These are phyloP conservation scores for Sutorius eximius DNA, from an alignment of 1,284 basidiomycete genomes.

Conservation along the genomic window DNA sequence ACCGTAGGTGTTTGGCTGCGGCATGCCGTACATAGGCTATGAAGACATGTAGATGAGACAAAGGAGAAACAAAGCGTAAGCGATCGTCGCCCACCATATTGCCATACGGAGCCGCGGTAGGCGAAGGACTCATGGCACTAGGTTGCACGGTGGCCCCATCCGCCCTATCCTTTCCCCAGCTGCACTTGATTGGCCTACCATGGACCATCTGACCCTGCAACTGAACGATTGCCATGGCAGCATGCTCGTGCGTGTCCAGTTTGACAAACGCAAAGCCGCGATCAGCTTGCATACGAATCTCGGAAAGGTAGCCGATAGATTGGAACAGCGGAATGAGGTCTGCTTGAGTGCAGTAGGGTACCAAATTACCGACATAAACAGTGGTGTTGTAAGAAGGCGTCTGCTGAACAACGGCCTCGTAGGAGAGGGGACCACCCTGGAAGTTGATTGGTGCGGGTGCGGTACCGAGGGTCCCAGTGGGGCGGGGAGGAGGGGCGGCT, in stretches of 20 bases:
- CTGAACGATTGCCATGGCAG: constrained; percentile 95
- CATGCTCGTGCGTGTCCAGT: constrained; percentile 96
- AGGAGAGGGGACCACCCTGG: constrained; percentile 81
- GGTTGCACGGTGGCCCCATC: constrained; percentile 64
- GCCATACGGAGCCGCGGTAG: constrained; percentile 67
- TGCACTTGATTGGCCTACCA: constrained; percentile 93
- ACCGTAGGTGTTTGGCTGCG: constrained; percentile 74
- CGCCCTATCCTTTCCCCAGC: constrained; percentile 95
- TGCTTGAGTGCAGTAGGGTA: constrained; percentile 92
- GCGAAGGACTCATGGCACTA: constrained; percentile 60
- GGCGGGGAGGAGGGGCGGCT: constrained; percentile 45
- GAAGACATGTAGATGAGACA: constrained; percentile 3
- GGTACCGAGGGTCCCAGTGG: constrained; percentile 48
- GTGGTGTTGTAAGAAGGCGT: constrained; percentile 92
- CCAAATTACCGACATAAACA: constrained; percentile 97
- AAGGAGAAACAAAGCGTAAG: constrained; percentile 3
- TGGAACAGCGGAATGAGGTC: constrained; percentile 97
- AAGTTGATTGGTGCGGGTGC: constrained; percentile 85
- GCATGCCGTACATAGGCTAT: constrained; percentile 85
- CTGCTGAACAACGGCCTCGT: constrained; percentile 85
- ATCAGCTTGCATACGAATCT: constrained; percentile 98
- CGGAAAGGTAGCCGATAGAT: constrained; percentile 95
- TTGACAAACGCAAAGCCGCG: constrained; percentile 99
- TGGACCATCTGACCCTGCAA: constrained; percentile 95
- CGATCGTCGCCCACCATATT: constrained; percentile 57